phyloP scores from a whole-genome alignment of 176 grass and related monocot genomes.

The Raddia distichophylla region DNA sequence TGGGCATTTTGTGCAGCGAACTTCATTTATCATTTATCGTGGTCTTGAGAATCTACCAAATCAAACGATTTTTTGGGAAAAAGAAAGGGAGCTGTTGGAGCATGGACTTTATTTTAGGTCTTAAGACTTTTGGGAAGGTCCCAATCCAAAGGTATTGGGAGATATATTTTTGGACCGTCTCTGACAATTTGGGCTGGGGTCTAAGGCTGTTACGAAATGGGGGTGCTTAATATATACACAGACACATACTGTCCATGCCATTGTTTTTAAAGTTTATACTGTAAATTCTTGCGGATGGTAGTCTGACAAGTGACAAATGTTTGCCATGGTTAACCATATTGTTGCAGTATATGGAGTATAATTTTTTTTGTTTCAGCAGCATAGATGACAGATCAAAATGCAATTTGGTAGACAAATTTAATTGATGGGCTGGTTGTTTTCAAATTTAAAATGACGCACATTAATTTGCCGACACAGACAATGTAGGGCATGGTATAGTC shows the following conservation, averaged over 20 bases:
- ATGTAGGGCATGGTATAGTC: neutral
- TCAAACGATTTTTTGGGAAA: no score
- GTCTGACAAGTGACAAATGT: neutral
- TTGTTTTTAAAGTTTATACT: no score
- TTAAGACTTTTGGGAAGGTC: no score
- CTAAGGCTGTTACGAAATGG: neutral
- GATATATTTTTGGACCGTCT: neutral
- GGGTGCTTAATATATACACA: no score
- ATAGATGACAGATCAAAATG: neutral
- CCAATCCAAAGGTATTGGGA: no score
- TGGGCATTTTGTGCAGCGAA: no score
- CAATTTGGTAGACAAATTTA: neutral
- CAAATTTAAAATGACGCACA: slow-evolving; percentile 14
- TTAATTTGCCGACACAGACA: slow-evolving; percentile 31
- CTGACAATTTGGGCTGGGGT: neutral
- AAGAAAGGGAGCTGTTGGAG: no score
- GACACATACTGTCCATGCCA: no score
- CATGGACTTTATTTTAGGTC: no score
- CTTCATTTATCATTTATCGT: no score
- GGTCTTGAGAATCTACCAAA: no score
- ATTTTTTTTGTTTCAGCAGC: neutral
- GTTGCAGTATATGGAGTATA: neutral
- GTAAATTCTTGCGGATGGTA: neutral
- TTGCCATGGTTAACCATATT: neutral
- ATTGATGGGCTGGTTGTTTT: neutral